phyloP scores from a whole-genome alignment of 495 filamentous ascomycete species.

The Penicillium crystallinum region DNA sequence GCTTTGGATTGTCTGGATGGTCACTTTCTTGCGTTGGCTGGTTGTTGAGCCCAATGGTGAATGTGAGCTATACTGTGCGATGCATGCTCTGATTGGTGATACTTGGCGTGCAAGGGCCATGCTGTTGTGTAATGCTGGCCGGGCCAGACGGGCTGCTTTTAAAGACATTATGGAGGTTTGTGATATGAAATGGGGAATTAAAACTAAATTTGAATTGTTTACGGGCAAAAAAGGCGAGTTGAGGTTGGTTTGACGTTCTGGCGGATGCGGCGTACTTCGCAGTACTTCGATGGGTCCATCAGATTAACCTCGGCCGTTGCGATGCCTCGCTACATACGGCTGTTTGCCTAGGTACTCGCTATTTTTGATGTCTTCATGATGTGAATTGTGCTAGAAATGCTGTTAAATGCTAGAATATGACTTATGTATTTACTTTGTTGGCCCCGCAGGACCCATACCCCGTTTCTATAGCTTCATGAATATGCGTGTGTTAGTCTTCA shows the following conservation, averaged over 20 bases:
- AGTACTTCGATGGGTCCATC: neutral
- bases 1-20: constrained; percentile 65
- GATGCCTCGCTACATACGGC: neutral
- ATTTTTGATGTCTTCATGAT: no score
- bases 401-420: neutral
- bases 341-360: no score
- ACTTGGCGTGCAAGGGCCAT: neutral
- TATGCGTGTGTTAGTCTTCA: neutral
- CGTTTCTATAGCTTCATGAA: neutral
- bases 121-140: neutral
- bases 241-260: constrained; percentile 1
- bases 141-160: neutral
- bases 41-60: constrained; percentile 64
- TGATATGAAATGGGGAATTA: neutral
- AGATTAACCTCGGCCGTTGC: neutral
- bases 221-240: neutral
- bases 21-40: constrained; percentile 72
- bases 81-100: neutral
- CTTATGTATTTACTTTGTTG: neutral
- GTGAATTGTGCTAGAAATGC: no score
- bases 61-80: constrained; percentile 65
- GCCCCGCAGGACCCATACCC: neutral
- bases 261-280: constrained; percentile 5
- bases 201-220: neutral
- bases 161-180: neutral